phyloP scores from a whole-genome alignment of 2,329 filamentous ascomycete genomes.

The Aspergillus hortae region DNA sequence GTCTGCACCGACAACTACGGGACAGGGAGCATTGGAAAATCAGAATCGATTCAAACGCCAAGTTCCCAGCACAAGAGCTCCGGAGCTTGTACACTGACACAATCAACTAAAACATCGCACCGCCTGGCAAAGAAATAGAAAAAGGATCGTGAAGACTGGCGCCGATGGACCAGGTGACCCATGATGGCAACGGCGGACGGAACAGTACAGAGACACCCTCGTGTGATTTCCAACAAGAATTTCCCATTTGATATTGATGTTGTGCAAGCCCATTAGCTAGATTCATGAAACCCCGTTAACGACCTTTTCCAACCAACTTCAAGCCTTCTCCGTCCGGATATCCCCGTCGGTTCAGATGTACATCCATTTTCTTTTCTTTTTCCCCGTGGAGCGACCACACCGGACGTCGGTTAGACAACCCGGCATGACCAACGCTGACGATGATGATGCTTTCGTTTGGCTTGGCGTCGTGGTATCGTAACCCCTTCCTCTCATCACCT shows the following conservation, averaged over 20 bases:
- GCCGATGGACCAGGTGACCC: too few relatives aligned
- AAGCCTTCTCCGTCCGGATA: conserved; percentile 10
- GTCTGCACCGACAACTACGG: too few relatives aligned
- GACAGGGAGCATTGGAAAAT: too few relatives aligned
- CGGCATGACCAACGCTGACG: not conserved
- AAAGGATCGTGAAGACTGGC: too few relatives aligned
- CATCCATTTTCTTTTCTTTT: conserved; percentile 1
- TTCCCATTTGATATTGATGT: conserved; percentile 15
- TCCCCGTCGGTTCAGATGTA: conserved; percentile 8
- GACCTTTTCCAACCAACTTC: conserved; percentile 6
- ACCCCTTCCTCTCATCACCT: not conserved
- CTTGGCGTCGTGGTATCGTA: not conserved
- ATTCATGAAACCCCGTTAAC: conserved; percentile 3
- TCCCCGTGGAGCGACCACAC: not conserved
- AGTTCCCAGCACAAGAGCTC: too few relatives aligned
- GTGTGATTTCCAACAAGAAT: conserved; percentile 4
- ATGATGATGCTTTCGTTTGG: not conserved
- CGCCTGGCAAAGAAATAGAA: too few relatives aligned
- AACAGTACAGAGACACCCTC: not conserved
- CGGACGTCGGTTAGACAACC: not conserved
- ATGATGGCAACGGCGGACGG: not conserved
- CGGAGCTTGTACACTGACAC: too few relatives aligned
- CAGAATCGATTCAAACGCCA: too few relatives aligned
- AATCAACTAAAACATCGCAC: too few relatives aligned
- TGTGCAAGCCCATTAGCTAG: conserved; percentile 13